Conservation (phyloP, 192 early-diverging fungal species). For the Entomortierella chlamydospora region DNA sequence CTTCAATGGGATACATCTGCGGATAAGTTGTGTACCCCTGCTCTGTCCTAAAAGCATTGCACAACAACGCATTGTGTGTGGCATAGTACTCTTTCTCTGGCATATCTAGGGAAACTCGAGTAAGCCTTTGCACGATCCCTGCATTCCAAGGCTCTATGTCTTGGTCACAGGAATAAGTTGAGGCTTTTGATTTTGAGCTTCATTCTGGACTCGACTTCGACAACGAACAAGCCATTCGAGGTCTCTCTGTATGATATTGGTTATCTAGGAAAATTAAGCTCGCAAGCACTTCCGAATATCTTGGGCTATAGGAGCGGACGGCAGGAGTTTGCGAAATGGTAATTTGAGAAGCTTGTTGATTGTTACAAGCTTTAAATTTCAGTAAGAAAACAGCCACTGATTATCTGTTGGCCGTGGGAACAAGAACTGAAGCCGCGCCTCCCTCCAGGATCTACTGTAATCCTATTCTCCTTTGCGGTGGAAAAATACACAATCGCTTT, state of each 20-base stretch:
- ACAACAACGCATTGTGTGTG: neutral
- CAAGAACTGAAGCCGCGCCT: too few species aligned
- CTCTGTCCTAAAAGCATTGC: neutral
- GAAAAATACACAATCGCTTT: too few species aligned
- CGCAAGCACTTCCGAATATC: too few species aligned
- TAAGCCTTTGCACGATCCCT: slow-evolving; percentile 1
- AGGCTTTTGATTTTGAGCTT: neutral
- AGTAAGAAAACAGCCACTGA: too few species aligned
- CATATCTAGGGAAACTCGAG: neutral
- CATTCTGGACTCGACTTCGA: neutral
- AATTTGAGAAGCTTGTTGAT: too few species aligned
- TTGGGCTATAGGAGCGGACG: too few species aligned
- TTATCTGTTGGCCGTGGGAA: too few species aligned
- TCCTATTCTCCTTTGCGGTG: too few species aligned
- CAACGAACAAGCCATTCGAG: neutral
- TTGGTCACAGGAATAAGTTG: neutral
- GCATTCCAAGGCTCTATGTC: neutral
- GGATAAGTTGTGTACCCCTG: neutral
- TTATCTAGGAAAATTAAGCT: too few species aligned
- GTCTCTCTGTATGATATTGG: neutral
- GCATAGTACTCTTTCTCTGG: neutral
- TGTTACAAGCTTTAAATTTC: too few species aligned
- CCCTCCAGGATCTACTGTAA: too few species aligned
- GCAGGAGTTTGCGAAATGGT: too few species aligned
- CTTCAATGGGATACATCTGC: neutral